Percentiles rank a stretch among this genome's conserved stretches.
Conservation (phyloP, 768 basidiomycete species). For the Termitomyces eurrhizus region DNA sequence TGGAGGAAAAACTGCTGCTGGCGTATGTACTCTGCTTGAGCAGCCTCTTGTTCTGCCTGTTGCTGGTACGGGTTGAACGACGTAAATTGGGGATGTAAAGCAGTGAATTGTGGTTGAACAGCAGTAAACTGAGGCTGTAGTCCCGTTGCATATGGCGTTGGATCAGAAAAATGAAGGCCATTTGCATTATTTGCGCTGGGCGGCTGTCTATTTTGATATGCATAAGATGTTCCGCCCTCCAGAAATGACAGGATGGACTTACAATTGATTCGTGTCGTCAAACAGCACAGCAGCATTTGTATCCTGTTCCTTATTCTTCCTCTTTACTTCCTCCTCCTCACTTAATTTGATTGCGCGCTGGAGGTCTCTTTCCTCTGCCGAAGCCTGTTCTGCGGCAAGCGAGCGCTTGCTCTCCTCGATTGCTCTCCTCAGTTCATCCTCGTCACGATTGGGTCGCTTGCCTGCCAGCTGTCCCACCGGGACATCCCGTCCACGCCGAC, state of each 20-base stretch:
- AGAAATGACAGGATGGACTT: conserved; percentile 25
- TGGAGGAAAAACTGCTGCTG: conserved; percentile 68
- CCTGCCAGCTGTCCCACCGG: conserved; percentile 20
- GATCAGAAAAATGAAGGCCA: conserved; percentile 61
- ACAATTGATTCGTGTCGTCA: conserved; percentile 84
- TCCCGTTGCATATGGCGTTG: conserved; percentile 54
- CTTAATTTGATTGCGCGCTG: conserved; percentile 80
- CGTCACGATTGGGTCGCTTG: conserved; percentile 46
- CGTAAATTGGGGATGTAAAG: conserved; percentile 79
- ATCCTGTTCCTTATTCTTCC: conserved; percentile 68
- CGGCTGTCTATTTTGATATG: conserved; percentile 26
- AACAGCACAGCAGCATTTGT: conserved; percentile 75
- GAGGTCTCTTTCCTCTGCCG: conserved; percentile 80
- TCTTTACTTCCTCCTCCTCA: conserved; percentile 83
- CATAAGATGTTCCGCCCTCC: conserved; percentile 10
- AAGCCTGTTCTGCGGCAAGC: conserved; percentile 66
- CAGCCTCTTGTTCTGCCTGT: conserved; percentile 86
- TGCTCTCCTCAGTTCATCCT: conserved; percentile 81
- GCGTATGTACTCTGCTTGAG: conserved; percentile 68
- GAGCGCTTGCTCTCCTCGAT: conserved; percentile 87
- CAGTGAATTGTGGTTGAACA: conserved; percentile 48
- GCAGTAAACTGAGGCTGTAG: conserved; percentile 52
- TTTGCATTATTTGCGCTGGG: conserved; percentile 34
- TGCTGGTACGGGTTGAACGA: conserved; percentile 94
- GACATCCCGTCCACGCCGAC: conserved; percentile 22